Percentiles rank a stretch among this genome's conserved stretches.
phyloP scores from a whole-genome alignment of 1,284 basidiomycete species.

The Ustilago hordei region DNA sequence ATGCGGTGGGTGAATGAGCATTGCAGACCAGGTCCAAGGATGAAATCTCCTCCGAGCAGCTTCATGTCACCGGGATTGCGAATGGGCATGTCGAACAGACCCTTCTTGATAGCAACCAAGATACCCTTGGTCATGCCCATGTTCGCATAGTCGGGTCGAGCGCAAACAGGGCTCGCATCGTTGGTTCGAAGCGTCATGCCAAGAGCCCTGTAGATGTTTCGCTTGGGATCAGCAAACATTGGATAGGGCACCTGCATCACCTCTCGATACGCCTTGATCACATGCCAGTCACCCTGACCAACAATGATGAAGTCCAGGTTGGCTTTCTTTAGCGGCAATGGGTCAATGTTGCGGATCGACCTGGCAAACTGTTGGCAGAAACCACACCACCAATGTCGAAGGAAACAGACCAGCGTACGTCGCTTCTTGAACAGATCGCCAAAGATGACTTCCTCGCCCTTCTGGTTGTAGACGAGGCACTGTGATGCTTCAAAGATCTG shows the following conservation, averaged over 20 bases:
- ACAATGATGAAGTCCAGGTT: conserved; percentile 78
- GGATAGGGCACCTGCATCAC: conserved; percentile 74
- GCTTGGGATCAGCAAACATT: conserved; percentile 82
- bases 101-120: conserved; percentile 76
- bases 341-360: conserved; percentile 75
- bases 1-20: conserved; percentile 53
- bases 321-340: conserved; percentile 74
- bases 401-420: conserved; percentile 77
- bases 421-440: conserved; percentile 78
- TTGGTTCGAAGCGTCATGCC: conserved; percentile 78
- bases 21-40: conserved; percentile 77
- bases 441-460: conserved; percentile 78
- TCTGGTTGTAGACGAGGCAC: conserved; percentile 77
- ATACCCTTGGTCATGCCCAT: conserved; percentile 77
- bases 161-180: conserved; percentile 72
- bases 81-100: conserved; percentile 76
- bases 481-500: conserved; percentile 76
- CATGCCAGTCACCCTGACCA: conserved; percentile 79
- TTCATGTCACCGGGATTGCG: conserved; percentile 80
- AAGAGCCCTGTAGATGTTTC: conserved; percentile 78
- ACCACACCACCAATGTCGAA: conserved; percentile 74
- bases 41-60: conserved; percentile 89
- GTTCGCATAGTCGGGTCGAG: conserved; percentile 76
- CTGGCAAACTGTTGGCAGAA: conserved; percentile 86
- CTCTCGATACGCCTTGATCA: conserved; percentile 78